Conservation (phyloP, 768 basidiomycete species). For the Mycena chlorophos region DNA sequence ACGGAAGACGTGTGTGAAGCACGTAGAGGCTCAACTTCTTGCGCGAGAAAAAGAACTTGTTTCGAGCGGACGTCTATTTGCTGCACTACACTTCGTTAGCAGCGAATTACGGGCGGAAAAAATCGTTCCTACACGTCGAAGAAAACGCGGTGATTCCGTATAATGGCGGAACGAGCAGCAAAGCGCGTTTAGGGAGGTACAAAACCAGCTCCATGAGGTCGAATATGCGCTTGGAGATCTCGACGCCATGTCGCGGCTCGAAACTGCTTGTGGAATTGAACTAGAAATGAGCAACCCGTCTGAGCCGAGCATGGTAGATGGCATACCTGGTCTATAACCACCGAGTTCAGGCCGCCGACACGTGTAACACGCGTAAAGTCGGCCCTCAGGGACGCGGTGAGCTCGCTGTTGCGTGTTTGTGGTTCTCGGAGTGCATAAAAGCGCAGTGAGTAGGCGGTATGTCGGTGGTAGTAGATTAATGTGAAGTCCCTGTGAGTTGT, state of each 20-base stretch:
- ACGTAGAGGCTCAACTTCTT: conserved; percentile 42
- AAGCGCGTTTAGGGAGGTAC: conserved; percentile 20
- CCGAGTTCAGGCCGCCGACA: conserved; percentile 34
- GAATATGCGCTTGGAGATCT: conserved; percentile 14
- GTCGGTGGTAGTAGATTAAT: conserved; percentile 54
- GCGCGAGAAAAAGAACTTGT: conserved; percentile 47
- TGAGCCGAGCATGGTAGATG: neutral
- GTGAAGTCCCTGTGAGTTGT: conserved; percentile 23
- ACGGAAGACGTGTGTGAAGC: conserved; percentile 37
- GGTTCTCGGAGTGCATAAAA: conserved; percentile 57
- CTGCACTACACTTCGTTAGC: conserved; percentile 42
- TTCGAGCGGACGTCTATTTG: conserved; percentile 60
- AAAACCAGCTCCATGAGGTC: conserved; percentile 12
- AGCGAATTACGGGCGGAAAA: neutral
- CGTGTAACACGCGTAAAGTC: conserved; percentile 37
- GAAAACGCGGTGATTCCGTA: neutral
- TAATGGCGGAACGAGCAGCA: conserved; percentile 2
- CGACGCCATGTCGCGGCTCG: conserved; percentile 26
- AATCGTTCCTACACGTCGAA: conserved; percentile 41
- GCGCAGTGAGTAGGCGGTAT: conserved; percentile 55
- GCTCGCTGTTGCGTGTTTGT: conserved; percentile 15
- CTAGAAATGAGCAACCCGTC: conserved; percentile 25
- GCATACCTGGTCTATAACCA: conserved; percentile 44
- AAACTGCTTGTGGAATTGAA: conserved; percentile 46
- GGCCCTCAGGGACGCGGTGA: conserved; percentile 33